Conservation (phyloP, 768 basidiomycete species). For the Panus rudis region DNA sequence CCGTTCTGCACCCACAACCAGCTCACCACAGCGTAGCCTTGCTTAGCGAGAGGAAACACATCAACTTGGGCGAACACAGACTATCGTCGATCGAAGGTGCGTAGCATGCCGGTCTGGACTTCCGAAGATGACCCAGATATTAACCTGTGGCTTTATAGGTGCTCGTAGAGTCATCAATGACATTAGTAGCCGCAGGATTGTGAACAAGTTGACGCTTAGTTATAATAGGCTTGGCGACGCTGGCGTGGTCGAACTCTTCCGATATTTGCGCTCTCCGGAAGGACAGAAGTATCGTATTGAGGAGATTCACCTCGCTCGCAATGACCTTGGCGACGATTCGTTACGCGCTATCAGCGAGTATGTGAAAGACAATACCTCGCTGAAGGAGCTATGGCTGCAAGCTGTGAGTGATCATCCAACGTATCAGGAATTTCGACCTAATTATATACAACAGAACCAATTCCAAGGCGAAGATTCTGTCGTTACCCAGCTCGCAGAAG, state of each 20-base stretch:
- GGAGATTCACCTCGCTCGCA: constrained; percentile 53
- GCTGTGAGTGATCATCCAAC: constrained; percentile 35
- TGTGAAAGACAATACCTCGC: constrained; percentile 35
- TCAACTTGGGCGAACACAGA: too few species aligned
- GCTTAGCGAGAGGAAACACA: too few species aligned
- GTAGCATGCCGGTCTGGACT: too few species aligned
- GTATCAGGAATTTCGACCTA: neutral
- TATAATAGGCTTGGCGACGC: constrained; percentile 52
- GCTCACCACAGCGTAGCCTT: too few species aligned
- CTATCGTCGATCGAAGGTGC: too few species aligned
- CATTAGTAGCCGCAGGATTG: constrained; percentile 38
- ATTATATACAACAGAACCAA: constrained; percentile 26
- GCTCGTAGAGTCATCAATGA: constrained; percentile 41
- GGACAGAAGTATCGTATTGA: constrained; percentile 40
- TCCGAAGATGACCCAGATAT: too few species aligned
- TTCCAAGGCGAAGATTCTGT: constrained; percentile 32
- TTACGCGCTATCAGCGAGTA: constrained; percentile 48
- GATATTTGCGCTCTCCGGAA: constrained; percentile 42
- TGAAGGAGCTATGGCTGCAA: constrained; percentile 49
- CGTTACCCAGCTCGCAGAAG: constrained; percentile 34
- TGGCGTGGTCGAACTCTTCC: constrained; percentile 48
- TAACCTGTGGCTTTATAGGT: constrained; percentile 27
- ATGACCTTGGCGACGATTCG: constrained; percentile 47
- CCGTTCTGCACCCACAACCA: too few species aligned
- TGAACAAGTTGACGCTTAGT: constrained; percentile 48